These are phyloP conservation scores for Mariannaea elegans DNA, from an alignment of 2,329 filamentous ascomycete genomes.

Conservation along the genomic window DNA sequence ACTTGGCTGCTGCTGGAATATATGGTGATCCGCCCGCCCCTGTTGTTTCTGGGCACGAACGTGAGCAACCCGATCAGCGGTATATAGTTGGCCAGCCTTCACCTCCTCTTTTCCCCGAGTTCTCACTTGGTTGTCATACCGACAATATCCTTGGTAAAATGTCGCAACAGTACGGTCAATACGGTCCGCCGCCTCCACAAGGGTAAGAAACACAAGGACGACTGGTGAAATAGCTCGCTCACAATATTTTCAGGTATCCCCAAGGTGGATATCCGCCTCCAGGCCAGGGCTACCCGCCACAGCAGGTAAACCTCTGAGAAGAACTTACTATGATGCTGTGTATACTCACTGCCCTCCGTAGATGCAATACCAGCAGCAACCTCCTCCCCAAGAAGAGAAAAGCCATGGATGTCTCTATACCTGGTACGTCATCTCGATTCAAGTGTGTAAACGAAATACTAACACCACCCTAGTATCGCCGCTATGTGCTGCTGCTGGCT, in stretches of 20 bases:
- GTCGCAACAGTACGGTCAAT: constrained; percentile 23
- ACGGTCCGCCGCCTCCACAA: constrained; percentile 21
- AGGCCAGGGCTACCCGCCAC: constrained; percentile 35
- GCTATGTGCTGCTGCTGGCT: constrained; percentile 56
- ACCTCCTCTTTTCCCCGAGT: background rate
- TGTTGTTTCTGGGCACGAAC: background rate
- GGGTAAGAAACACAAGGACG: constrained; percentile 7
- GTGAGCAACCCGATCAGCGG: background rate
- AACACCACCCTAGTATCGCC: constrained; percentile 43
- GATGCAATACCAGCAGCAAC: constrained; percentile 46
- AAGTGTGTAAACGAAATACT: background rate
- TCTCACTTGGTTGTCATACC: background rate
- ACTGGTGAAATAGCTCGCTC: background rate
- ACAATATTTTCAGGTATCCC: constrained; percentile 25
- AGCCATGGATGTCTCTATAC: constrained; percentile 52
- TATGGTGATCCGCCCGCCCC: constrained; percentile 1
- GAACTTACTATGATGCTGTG: background rate
- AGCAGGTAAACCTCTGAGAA: constrained; percentile 30
- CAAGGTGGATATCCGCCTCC: constrained; percentile 42
- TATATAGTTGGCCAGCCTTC: constrained; percentile 12
- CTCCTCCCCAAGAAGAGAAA: constrained; percentile 50
- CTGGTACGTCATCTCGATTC: constrained; percentile 41
- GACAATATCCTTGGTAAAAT: constrained; percentile 1
- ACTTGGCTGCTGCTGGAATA: constrained; percentile 7
- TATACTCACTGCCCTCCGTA: constrained; percentile 18